Base-by-base conservation (phyloP, 495 filamentous ascomycete genomes). In the Clavariopsis aquatica region DNA sequence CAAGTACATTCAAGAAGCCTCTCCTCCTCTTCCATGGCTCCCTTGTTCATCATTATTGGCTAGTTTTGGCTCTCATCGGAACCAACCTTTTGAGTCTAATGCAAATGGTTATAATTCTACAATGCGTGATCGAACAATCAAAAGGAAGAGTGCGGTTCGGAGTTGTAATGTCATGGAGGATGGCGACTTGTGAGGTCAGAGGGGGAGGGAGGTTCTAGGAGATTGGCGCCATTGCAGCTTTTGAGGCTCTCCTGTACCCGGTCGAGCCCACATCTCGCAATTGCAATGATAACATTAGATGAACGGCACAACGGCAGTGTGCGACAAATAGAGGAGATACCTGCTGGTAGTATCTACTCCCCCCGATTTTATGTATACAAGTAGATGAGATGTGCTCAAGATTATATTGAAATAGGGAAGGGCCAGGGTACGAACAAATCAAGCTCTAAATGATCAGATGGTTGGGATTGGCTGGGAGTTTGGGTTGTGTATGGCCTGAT, bases 381-480 rank as follows among this genome's bases (percentile, higher is more conserved):
- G 38, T 66, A 34, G 20, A 66, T 66, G 64, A 66, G 46, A 29
- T 19, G 41, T 57, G 51, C 23, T 61, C 26, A 56, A 55, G 41
- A 10, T 27, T 56, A 66, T 31, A 61, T 61, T 60, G 34, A 20
- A 41, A 57, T 56, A 23, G 64, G 64, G 36, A 52, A 22, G 52
- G 57, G 27, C 41, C 45, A 38, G 51, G 64, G 28, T 49, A 61
- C 51, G 61, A 49, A 22, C 9, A 45, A 27, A 60, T 65, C 45
- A 26, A n/a, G 17, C n/a, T 24, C 8, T 8, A 61, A 27, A 61
- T 66, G 64, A 56, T 28, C 15, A 20, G 20, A 27, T 29, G 38
- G 19, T 22, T 27, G 23, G 29, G 64, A 66, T 66, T 66, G 57
- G 64, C 29, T 15, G 26, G n/a, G 27, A 24, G 49, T 47, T 54